Conservation (phyloP, 352 stramenopile genomes). For the Phytophthora multivora region DNA sequence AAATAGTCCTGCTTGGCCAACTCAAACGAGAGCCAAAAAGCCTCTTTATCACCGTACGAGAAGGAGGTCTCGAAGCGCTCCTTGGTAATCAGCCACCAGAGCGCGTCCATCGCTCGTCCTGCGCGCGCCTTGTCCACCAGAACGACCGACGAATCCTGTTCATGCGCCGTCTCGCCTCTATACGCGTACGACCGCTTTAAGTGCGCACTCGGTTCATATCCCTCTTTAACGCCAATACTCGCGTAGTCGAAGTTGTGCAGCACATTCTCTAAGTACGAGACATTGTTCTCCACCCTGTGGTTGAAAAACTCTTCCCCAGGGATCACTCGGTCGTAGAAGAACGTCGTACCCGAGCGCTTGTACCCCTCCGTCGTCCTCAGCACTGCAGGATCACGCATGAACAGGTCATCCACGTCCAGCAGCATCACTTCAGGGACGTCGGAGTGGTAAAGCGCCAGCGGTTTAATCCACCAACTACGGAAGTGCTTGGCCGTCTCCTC, state of each 20-base stretch:
- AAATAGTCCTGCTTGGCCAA: slow-evolving; percentile 51
- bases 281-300: slow-evolving; percentile 34
- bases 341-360: slow-evolving; percentile 52
- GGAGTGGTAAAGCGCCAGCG: slow-evolving; percentile 57
- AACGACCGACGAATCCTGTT: slow-evolving; percentile 67
- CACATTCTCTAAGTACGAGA: slow-evolving; percentile 44
- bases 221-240: slow-evolving; percentile 35
- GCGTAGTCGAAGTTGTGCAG: slow-evolving; percentile 53
- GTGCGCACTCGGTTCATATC: slow-evolving; percentile 37
- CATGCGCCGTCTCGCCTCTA: slow-evolving; percentile 40
- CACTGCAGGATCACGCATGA: slow-evolving; percentile 46
- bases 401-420: slow-evolving; percentile 60
- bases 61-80: slow-evolving; percentile 40
- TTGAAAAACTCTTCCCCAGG: slow-evolving; percentile 35
- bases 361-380: slow-evolving; percentile 46
- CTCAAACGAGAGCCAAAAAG: slow-evolving; percentile 60
- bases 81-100: slow-evolving; percentile 46
- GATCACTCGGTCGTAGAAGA: slow-evolving; percentile 74
- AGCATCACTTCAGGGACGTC: slow-evolving; percentile 50
- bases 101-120: slow-evolving; percentile 38
- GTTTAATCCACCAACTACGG: slow-evolving; percentile 68
- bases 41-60: slow-evolving; percentile 57
- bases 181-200: slow-evolving; percentile 55
- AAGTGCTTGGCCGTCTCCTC: slow-evolving; percentile 32
- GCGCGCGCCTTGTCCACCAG: slow-evolving; percentile 40